These are phyloP conservation scores for Perkinsela sp. DNA, from an alignment of 208 protist genomes.

Conservation along the genomic window DNA sequence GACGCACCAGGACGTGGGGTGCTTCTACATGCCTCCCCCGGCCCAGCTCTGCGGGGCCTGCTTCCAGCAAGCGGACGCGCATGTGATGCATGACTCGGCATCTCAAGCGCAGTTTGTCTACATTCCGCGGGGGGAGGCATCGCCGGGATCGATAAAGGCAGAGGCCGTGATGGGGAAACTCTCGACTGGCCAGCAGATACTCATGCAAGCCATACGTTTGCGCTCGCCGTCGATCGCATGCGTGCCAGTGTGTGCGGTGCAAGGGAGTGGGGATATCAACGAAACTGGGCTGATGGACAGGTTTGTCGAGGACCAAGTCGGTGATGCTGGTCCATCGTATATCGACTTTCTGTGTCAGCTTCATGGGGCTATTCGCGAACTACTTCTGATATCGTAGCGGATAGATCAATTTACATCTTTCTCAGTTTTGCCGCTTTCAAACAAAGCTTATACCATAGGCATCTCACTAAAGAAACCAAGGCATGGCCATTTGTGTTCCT, in stretches of 20 bases:
- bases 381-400: too few relatives aligned
- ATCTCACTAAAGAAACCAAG: too few relatives aligned
- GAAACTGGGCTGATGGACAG: constrained; percentile 39
- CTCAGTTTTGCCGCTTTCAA: too few relatives aligned
- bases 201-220: constrained; percentile 25
- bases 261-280: constrained; percentile 22
- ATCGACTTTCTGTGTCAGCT: constrained; percentile 27
- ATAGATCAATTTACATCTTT: too few relatives aligned
- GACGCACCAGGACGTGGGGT: constrained; percentile 12
- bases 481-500: too few relatives aligned
- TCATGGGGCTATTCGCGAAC: constrained; percentile 16
- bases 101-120: constrained; percentile 43
- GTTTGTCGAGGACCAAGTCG: constrained; percentile 20
- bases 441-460: too few relatives aligned
- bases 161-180: constrained; percentile 17
- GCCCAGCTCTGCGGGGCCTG: constrained; percentile 29
- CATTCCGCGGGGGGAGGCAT: constrained; percentile 18
- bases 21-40: constrained; percentile 23
- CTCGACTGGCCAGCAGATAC: constrained; percentile 21
- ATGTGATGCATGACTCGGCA: constrained; percentile 49
- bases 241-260: constrained; percentile 33
- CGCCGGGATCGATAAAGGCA: constrained; percentile 12
- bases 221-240: constrained; percentile 28
- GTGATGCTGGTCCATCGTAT: constrained; percentile 12
- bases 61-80: constrained; percentile 26